Conservation (phyloP, 495 filamentous ascomycete species). For the Cladorrhinum samala region DNA sequence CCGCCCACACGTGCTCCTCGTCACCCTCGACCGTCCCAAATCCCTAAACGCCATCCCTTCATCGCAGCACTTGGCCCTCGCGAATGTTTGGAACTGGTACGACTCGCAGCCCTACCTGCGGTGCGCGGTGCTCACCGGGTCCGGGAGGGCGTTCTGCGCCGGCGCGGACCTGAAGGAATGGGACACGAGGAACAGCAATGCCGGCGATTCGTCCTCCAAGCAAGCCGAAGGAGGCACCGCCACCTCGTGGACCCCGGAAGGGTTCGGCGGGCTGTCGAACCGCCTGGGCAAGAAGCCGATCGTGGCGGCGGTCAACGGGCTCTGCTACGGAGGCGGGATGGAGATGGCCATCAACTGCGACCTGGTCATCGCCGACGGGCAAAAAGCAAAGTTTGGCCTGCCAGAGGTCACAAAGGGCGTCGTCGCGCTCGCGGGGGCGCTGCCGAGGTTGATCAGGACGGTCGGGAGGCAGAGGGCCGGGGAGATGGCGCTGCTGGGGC, state of each 20-base stretch:
- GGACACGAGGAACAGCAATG: conserved; percentile 25
- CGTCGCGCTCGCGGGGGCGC: conserved; percentile 63
- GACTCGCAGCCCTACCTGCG: conserved; percentile 50
- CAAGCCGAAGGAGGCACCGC: conserved; percentile 36
- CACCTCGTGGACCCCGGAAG: conserved; percentile 20
- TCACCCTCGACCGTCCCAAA: conserved; percentile 55
- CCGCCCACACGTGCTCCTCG: conserved; percentile 48
- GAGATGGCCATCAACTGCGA: conserved; percentile 73
- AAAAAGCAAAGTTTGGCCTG: conserved; percentile 55
- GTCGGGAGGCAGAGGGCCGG: conserved; percentile 63
- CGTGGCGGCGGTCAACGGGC: conserved; percentile 73
- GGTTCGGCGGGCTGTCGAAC: conserved; percentile 46
- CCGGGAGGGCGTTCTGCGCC: conserved; percentile 49
- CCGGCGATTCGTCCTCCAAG: conserved; percentile 36
- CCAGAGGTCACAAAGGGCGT: conserved; percentile 71
- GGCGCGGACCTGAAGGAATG: conserved; percentile 53
- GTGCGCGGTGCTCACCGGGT: conserved; percentile 52
- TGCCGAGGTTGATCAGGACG: conserved; percentile 65
- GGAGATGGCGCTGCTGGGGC: conserved; percentile 68
- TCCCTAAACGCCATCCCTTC: conserved; percentile 53
- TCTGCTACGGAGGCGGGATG: conserved; percentile 68
- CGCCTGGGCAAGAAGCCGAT: conserved; percentile 59
- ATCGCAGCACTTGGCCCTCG: conserved; percentile 45
- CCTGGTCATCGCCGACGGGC: conserved; percentile 56
- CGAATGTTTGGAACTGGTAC: conserved; percentile 51